Evolutionary conservation across 2,329 filamentous ascomycete genomes (phyloP), one percentile per base, ranked within the genome.

Genomic region (Domatiomyces catenatus): DNA sequence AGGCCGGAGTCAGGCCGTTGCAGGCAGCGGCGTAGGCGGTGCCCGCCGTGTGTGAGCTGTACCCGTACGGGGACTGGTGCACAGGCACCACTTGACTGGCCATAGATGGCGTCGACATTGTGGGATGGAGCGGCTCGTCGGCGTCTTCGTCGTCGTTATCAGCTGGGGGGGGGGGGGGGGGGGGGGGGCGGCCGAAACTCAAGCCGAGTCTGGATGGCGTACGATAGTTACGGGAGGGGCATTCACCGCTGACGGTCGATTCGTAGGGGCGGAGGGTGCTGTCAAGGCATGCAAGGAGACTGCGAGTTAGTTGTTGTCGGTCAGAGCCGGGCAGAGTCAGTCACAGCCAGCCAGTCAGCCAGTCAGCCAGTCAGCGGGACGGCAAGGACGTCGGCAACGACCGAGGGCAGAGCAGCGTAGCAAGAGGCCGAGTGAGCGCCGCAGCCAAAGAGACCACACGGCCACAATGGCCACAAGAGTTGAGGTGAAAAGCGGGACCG

Each of bases 31-130:
- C 70, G 66, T 74, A 80, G 53, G 71, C 63, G 17, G 71, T 66
- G 57, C 73, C 67, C 46, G 75, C 63, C 61, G 79, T 77, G 63
- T 76, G 73, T 64, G 74, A 72, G 56, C 79, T 74, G 62, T 81
- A 81, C 59, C 69, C 72, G 71, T 81, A 80, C 62, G 76, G 75
- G 55, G 76, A 75, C 67, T 80, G 77, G 67, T 82, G 80, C 62
- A 77, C 78, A 64, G 81, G 80, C 63, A 86, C 74, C 59, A 81
- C 83, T 63, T 81, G 81, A 66, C 82, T 84, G 62, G 81, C 82
- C 63, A 81, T 84, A 55, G 84, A 86, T 59, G 85, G 84, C 60
- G 84, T 88, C 74, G 85, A 89, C 85, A 90, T 89, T 66, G 48
- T 56, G 54, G 52, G 47, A 48, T 43, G 42, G 45, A 51, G 22